Base-by-base conservation (phyloP, 768 basidiomycete species). In the Hemileccinum impolitum region DNA sequence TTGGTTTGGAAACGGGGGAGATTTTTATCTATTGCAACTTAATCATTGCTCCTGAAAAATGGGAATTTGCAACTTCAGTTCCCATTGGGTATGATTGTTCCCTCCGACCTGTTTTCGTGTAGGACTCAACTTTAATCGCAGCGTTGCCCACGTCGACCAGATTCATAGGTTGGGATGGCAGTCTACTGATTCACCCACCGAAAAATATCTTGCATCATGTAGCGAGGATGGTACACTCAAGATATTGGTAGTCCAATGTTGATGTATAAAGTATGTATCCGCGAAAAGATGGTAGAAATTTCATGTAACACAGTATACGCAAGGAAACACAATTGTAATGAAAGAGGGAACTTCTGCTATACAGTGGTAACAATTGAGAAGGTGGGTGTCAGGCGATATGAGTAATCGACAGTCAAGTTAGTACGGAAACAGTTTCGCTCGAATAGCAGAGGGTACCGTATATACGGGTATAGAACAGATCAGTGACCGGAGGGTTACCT, bases 151-250 rank as follows among this genome's bases (percentile, higher is more conserved):
- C 65, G 75, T 85, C 31, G 81, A 83, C 53, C 86, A 91, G 48
- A 78, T 97, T 43, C 82, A 94, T 58, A 79, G 79, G 49, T 71
- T 96, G 47, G 75, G 82, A n/a, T 97, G 91, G 90, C 77, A 85
- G 32, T 82, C 85, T 26, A 65, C 65, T 13, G 58, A 53, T 7
- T 55, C 64, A 26, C 55, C 51, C 11, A 50, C 55, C n/a, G 51
- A 58, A 47, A 71, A 68, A 48, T 75, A 81, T 51, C 76, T 97
- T 45, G 94, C 91, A 30, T 91, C 84, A 50, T 91, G 91, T 61
- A 90, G 90, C 67, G 92, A 95, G 73, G 94, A 97, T 76, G 84
- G 90, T 74, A 88, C 87, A 75, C 73, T 94, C 70, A 87, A 83
- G 68, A 76, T 95, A 72, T 71, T 83, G 68, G 74, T 74, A 62